Percentiles rank a stretch among this genome's conserved stretches.
phyloP scores from a whole-genome alignment of 129 eudicot genomes.

The Helianthus tuberosus region DNA sequence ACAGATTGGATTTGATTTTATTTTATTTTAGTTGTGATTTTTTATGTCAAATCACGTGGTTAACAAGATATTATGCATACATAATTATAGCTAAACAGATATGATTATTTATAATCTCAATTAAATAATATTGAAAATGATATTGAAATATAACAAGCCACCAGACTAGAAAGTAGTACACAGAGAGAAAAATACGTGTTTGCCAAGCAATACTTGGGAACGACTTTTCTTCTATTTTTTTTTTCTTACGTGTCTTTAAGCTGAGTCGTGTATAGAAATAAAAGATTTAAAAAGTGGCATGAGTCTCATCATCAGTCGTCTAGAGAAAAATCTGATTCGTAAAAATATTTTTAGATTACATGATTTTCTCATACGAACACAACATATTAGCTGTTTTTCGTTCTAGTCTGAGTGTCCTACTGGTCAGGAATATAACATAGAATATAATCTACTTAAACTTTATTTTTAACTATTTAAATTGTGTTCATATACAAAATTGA shows the following conservation, averaged over 20 bases:
- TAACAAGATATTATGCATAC: neutral
- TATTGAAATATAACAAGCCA: neutral
- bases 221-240: neutral
- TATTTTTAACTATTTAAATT: too few relatives aligned
- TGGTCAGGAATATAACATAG: too few relatives aligned
- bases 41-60: neutral
- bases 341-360: too few relatives aligned
- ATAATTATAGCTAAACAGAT: neutral
- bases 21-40: neutral
- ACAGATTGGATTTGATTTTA: neutral
- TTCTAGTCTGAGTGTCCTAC: too few relatives aligned
- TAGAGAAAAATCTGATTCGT: too few relatives aligned
- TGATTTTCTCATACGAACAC: too few relatives aligned
- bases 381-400: too few relatives aligned
- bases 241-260: neutral
- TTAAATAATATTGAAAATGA: neutral
- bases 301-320: too few relatives aligned
- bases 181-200: slow-evolving; percentile 4
- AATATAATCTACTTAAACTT: too few relatives aligned
- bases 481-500: too few relatives aligned
- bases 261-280: too few relatives aligned
- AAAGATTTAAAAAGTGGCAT: too few relatives aligned
- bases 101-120: neutral
- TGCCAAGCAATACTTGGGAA: slow-evolving; percentile 6
- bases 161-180: neutral